Base-by-base conservation (phyloP, 441 rosid genomes). In the Isatis lusitanica region DNA sequence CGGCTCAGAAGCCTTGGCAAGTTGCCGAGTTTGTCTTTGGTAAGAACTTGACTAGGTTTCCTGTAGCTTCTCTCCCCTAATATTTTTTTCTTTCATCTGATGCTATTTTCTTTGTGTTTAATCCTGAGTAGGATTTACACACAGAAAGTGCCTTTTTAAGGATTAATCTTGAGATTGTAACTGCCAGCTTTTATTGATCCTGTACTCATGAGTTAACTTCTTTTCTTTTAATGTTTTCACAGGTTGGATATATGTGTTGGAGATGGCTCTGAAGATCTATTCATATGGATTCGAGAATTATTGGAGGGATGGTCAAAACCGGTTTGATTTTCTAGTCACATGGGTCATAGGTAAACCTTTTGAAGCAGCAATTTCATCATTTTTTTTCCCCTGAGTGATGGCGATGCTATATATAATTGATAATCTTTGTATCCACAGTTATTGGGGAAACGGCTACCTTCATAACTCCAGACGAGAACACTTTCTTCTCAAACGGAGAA, bases 221-320 rank as follows among this genome's bases (percentile, higher is more conserved):
- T 57, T 17, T 40, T 50, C 48, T 63, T 70, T 64, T 56, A 63
- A 58, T 70, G 47, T 40, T 61, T 55, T 63, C 62, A 74, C 93
- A 95, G 99, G 98, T 56, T 95, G 99, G 99, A 83, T 95, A 75
- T 95, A 95, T 78, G 90, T 95, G 58, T 70, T 95, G 83, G 98
- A 95, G 88, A 95, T 93, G 99, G 93, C 91, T 64, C 82, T 95
- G 59, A 95, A 95, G 81, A 79, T 93, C 56, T 95, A 90, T 80
- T 76, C 99, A 30, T 90, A 70, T 52, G 98, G 99, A 74, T 95
- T 95, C 53, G 84, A 75, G 76, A 95, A 95, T 78, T 95, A 93
- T 66, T 95, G 98, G 99, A 91, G 91, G 77, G 98, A 93, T 74
- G 97, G 98, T 74, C 93, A 92, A 83, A 95, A 95, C 77, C 90